A percentile compares a stretch with the other conserved stretches of the same genome.
phyloP scores from a whole-genome alignment of 176 grass and related monocot species.

The Aegilops longissima region DNA sequence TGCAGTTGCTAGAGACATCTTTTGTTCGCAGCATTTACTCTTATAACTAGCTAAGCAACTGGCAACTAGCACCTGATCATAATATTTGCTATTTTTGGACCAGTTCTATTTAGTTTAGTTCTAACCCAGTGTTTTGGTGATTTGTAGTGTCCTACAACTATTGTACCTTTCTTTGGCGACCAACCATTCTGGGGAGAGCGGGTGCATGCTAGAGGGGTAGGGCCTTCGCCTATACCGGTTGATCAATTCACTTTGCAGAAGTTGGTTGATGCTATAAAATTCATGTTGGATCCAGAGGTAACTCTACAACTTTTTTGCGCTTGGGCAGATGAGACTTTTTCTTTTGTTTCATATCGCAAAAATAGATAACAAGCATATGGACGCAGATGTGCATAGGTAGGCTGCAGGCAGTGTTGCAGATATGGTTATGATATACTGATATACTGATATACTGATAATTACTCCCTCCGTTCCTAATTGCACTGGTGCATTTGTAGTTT shows the following conservation, averaged over 20 bases:
- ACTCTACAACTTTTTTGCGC: neutral
- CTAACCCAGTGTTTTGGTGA: slow-evolving; percentile 12
- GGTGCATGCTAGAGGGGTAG: slow-evolving; percentile 82
- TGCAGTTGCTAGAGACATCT: neutral
- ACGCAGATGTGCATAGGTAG: neutral
- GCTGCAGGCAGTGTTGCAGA: neutral
- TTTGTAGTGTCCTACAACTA: slow-evolving; percentile 90
- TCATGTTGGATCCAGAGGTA: slow-evolving; percentile 73
- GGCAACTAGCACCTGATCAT: neutral
- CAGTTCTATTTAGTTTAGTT: slow-evolving; percentile 8
- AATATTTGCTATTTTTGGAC: neutral
- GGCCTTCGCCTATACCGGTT: slow-evolving; percentile 74
- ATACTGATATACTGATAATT: neutral
- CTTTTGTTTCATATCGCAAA: neutral
- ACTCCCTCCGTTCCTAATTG: neutral
- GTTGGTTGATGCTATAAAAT: slow-evolving; percentile 71
- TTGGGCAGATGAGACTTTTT: neutral
- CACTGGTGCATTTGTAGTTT: neutral
- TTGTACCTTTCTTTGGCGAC: slow-evolving; percentile 93
- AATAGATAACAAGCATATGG: neutral
- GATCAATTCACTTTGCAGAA: slow-evolving; percentile 75
- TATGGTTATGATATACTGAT: neutral
- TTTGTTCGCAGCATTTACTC: neutral
- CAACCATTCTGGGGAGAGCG: slow-evolving; percentile 92
- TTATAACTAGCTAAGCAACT: neutral